Evolutionary conservation across 495 filamentous ascomycete genomes (phyloP), one percentile per base, ranked within the genome.

Genomic region (Hyphodiscus hymeniophilus): DNA sequence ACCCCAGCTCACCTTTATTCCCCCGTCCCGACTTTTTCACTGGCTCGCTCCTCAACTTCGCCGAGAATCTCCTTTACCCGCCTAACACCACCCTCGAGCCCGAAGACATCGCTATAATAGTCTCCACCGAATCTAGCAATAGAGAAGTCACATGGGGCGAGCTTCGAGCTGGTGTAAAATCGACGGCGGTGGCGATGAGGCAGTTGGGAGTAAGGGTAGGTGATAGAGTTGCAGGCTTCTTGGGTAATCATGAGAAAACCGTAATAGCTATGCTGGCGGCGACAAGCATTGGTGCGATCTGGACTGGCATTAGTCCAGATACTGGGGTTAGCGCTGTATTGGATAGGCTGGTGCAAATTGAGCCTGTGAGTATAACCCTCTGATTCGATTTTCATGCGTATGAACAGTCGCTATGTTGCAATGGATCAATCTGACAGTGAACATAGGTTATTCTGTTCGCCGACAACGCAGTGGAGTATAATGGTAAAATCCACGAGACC

Each of bases 1-100:
- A 81, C 24, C 64, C 75, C 24, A 60, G 74, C 39, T 69, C 79
- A 1, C 63, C 75, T 16, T 82, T 98, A 66, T 96, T 92, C 58
- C 92, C 92, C 11, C 77, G 85, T 32, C 89, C 92, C 1, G 66
- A 73, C 21, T 96, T 94, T 70, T 98, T 94, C 60, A 62, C 76
- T 32, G 77, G 80, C 34, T 67, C 79, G 34, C 56, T 61, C 4
- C 59, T 82, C 48, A 85, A 82, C 61, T 84, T 70, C 53, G 72
- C 79, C 33, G 80, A 84, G 61, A 84, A 84, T 57, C 60, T 80
- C 32, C 68, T 83, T 24, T 82, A 62, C 63, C 62, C 63, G 7
- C 61, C 62, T 5, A 80, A 63, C 10, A 30, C 54, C 24, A 66
- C 70, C 34, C 88, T 88, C 63, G 80, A 85, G 52, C 20, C 39